Evolutionary conservation across 106 monocot genomes (phyloP).

Genomic region (Acanthochlamys bracteata): DNA sequence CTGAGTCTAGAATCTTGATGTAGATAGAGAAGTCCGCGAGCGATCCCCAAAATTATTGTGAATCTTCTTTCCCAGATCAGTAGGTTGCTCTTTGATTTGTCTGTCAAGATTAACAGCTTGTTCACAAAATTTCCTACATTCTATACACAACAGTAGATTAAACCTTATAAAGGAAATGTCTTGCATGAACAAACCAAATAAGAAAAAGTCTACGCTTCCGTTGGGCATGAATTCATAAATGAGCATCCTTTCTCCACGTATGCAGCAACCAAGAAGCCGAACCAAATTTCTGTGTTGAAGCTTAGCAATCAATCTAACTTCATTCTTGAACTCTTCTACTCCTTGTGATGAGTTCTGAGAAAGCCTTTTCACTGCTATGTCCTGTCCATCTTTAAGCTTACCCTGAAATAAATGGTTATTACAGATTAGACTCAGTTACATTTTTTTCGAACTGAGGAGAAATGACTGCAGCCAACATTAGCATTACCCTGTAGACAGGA

Average conservation of each 20-base stretch:
- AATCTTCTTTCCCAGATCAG: constrained; percentile 3
- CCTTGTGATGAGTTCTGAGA: constrained; percentile 17
- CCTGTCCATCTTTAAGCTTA: constrained; percentile 9
- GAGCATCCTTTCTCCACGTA: constrained; percentile 20
- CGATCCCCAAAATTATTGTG: constrained; percentile 12
- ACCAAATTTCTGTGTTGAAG: constrained; percentile 36
- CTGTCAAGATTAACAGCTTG: background rate
- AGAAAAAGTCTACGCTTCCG: constrained; percentile 21
- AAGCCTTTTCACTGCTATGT: constrained; percentile 27
- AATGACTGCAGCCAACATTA: too few relatives aligned
- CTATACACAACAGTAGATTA: too few relatives aligned
- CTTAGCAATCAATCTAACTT: constrained; percentile 18
- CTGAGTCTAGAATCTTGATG: constrained; percentile 13
- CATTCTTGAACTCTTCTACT: constrained; percentile 17
- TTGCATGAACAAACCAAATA: constrained; percentile 18
- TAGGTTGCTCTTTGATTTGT: background rate
- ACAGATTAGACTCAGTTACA: too few relatives aligned
- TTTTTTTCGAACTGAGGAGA: too few relatives aligned
- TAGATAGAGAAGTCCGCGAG: constrained; percentile 15
- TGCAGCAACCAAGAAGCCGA: constrained; percentile 27
- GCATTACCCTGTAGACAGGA: constrained; percentile 25
- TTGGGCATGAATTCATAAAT: constrained; percentile 29
- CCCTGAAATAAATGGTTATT: constrained; percentile 3
- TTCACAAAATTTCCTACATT: too few relatives aligned
- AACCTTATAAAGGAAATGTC: too few relatives aligned